Conservation (phyloP, 2,329 filamentous ascomycete species). For the Orbilia oligospora region DNA sequence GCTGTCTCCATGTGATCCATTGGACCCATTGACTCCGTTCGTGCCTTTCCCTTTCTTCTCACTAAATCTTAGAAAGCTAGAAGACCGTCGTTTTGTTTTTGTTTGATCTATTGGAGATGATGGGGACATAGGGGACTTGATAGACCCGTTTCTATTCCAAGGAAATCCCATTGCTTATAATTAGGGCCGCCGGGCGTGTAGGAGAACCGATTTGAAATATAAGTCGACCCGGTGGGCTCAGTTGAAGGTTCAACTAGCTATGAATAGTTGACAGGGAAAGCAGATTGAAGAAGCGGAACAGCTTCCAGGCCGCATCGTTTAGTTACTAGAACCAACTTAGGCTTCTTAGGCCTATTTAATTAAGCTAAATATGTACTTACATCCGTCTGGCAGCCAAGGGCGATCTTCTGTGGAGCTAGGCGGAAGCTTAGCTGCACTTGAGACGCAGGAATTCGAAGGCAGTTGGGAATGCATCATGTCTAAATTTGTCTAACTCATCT, state of each 20-base stretch:
- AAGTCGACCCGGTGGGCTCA: too few relatives aligned
- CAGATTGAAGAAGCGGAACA: too few relatives aligned
- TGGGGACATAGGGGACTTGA: constrained; percentile 31
- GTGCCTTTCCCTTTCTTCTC: constrained; percentile 48
- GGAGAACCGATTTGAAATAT: neutral
- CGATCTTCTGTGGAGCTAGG: constrained; percentile 5
- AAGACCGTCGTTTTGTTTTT: constrained; percentile 46
- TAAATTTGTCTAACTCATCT: neutral
- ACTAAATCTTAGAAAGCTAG: constrained; percentile 43
- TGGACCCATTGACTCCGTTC: constrained; percentile 23
- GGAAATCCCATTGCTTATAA: constrained; percentile 52
- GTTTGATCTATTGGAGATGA: constrained; percentile 5
- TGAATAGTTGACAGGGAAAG: neutral
- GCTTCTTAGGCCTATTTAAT: constrained; percentile 24
- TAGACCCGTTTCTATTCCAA: constrained; percentile 43
- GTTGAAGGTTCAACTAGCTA: too few relatives aligned
- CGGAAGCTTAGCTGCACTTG: constrained; percentile 27
- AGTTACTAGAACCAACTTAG: neutral
- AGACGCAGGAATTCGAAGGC: constrained; percentile 5
- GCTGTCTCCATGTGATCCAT: constrained; percentile 15
- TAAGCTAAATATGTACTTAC: constrained; percentile 1
- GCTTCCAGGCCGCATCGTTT: too few relatives aligned
- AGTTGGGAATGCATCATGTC: constrained; percentile 29
- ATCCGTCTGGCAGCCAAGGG: neutral
- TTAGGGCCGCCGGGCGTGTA: neutral